Evolutionary conservation across 2,329 filamentous ascomycete species (phyloP).

Genomic region (Davidsoniella eucalypti): DNA sequence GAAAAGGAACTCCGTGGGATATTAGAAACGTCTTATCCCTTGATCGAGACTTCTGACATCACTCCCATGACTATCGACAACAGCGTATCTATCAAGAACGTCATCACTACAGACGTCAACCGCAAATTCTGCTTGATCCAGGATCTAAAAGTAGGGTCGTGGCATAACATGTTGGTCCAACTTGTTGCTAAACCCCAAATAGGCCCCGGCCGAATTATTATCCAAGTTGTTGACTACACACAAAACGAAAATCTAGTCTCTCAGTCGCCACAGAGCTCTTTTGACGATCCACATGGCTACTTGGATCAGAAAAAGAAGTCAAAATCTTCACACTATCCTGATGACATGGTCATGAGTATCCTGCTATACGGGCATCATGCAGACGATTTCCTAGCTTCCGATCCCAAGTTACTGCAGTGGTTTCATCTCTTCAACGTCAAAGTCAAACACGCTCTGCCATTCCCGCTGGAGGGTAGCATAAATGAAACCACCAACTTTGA

Average conservation of each 20-base stretch:
- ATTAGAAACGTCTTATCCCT: too few relatives aligned
- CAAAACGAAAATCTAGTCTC: slow-evolving; percentile 31
- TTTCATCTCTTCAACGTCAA: slow-evolving; percentile 4
- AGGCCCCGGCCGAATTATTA: slow-evolving; percentile 29
- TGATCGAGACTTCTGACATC: too few relatives aligned
- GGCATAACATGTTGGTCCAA: slow-evolving; percentile 55
- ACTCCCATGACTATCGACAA: slow-evolving; percentile 10
- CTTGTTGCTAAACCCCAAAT: slow-evolving; percentile 40
- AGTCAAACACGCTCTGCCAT: neutral
- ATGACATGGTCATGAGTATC: slow-evolving; percentile 19
- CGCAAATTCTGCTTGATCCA: slow-evolving; percentile 35
- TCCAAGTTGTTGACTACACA: slow-evolving; percentile 78
- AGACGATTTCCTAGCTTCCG: neutral
- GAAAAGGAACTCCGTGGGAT: too few relatives aligned
- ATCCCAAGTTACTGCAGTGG: slow-evolving; percentile 4
- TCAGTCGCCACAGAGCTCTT: slow-evolving; percentile 1
- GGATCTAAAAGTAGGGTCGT: slow-evolving; percentile 38
- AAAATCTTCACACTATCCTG: slow-evolving; percentile 8
- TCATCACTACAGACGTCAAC: slow-evolving; percentile 33
- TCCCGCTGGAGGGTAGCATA: neutral
- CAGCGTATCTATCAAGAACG: slow-evolving; percentile 24
- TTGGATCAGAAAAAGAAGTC: too few relatives aligned
- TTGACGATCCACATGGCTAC: neutral
- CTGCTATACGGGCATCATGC: slow-evolving; percentile 10
- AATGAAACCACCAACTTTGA: neutral